Base-by-base conservation (phyloP, 2,329 filamentous ascomycete genomes). In the Chaetomiaceae sp. region DNA sequence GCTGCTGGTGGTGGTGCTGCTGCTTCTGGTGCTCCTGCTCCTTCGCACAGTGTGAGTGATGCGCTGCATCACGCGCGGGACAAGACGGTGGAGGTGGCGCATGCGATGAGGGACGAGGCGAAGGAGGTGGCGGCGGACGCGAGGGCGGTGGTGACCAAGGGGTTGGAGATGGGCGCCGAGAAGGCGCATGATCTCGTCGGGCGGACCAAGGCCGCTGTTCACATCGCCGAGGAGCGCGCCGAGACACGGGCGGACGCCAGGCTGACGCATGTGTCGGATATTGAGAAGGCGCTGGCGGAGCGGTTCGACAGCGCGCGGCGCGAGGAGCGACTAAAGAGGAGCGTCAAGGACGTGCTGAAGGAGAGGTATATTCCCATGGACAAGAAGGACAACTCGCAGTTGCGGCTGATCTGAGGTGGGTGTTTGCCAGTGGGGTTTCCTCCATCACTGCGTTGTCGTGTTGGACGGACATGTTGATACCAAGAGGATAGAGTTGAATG, bases 281-380 rank as follows among this genome's bases (percentile, higher is more conserved):
- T 76, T 14, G 71, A 81, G 60, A 72, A 66, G 63, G 78, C 77
- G 9, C 66, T 77, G 53, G 67, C 72, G 50, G 69, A 81, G 66
- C 70, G 79, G 44, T 83, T 74, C 57, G 68, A 75, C 23, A 44
- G 38, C 19, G 63, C 41, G 40, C 72, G 69, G 57, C 60, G 68
- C 37, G 64, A 65, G 6, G 62, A 64, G 13, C 63, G 62, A 48
- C 62, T 72, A 56, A 68, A 72, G 53, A 75, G 75, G 67, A 76
- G 70, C 40, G 74, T 77, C 17, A 71, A 78, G 55, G 74, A 82
- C 62, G 70, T 73, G 37, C 65, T 84, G 46, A 71, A 68, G 43
- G 77, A 82, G 62, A 69, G 80, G 59, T 83, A 83, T 60, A 71
- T 64, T 58, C 73, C 73, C 0, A 64, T 77, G 53, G 70, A 73